phyloP scores from a whole-genome alignment of 163 green algal species.

The Trebouxiophyceae sp. region DNA sequence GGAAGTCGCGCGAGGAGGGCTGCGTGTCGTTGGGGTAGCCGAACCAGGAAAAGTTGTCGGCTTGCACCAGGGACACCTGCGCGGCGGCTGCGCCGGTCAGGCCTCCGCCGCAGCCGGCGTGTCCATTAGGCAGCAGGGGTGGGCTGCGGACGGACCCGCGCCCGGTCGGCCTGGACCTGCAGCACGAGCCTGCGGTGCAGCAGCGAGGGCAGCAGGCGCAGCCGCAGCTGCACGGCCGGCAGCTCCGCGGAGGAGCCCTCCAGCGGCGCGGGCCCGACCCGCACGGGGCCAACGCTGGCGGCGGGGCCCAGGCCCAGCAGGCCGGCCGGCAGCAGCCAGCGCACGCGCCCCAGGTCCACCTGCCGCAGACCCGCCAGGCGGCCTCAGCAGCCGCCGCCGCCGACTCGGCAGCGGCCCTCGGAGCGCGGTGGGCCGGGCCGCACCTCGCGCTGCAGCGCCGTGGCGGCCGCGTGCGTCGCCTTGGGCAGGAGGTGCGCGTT shows the following conservation, averaged over 20 bases:
- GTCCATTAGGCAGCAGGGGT: too few relatives aligned
- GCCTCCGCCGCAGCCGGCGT: too few relatives aligned
- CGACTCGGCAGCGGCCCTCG: neutral
- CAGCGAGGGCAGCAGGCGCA: slow-evolving; percentile 55
- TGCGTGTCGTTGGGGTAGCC: slow-evolving; percentile 81
- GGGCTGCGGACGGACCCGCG: slow-evolving; percentile 24
- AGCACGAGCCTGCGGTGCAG: slow-evolving; percentile 58
- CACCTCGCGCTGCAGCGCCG: slow-evolving; percentile 17
- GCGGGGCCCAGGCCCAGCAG: slow-evolving; percentile 45
- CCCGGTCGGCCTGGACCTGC: slow-evolving; percentile 20
- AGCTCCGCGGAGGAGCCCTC: slow-evolving; percentile 47
- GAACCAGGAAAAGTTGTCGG: slow-evolving; percentile 78
- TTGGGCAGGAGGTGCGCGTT: slow-evolving; percentile 25
- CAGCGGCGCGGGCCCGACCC: slow-evolving; percentile 46
- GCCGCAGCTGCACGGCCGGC: slow-evolving; percentile 34
- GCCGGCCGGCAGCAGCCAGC: slow-evolving; percentile 46
- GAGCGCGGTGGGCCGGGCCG: neutral
- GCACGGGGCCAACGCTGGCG: slow-evolving; percentile 36
- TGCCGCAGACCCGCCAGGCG: too few relatives aligned
- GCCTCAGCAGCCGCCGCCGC: neutral
- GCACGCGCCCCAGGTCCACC: slow-evolving; percentile 43
- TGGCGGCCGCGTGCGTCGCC: neutral
- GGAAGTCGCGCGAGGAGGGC: slow-evolving; percentile 54
- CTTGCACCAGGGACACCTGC: slow-evolving; percentile 63
- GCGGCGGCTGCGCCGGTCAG: too few relatives aligned